Conservation (phyloP, 768 basidiomycete species). For the Hygrocybe coccinea region DNA sequence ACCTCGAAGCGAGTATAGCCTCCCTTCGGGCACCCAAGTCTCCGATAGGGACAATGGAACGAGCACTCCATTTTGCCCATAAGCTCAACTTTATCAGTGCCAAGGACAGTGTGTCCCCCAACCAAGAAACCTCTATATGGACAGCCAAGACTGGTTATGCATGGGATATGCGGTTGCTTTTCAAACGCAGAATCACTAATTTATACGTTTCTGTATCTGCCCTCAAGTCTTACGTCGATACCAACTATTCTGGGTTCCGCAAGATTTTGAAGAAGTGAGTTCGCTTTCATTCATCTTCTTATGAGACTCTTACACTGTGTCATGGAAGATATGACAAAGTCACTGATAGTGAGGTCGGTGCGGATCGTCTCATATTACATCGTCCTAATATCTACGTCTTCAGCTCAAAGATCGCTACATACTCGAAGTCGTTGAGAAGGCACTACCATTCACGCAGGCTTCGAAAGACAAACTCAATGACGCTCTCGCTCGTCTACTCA, state of each 20-base stretch:
- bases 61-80: constrained; percentile 41
- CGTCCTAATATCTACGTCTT: constrained; percentile 2
- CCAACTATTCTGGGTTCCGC: constrained; percentile 90
- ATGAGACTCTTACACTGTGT: constrained; percentile 6
- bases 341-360: constrained; percentile 57
- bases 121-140: constrained; percentile 57
- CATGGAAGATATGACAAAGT: constrained; percentile 84
- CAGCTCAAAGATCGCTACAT: constrained; percentile 78
- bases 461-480: constrained; percentile 61
- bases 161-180: constrained; percentile 74
- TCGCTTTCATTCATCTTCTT: not conserved
- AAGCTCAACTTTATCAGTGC: constrained; percentile 41
- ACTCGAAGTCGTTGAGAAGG: constrained; percentile 59
- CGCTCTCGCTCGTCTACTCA: constrained; percentile 54
- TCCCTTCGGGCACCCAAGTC: constrained; percentile 22
- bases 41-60: constrained; percentile 14
- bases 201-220: constrained; percentile 74
- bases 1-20: constrained; percentile 37
- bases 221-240: constrained; percentile 80
- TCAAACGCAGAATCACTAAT: constrained; percentile 83
- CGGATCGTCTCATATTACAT: not conserved
- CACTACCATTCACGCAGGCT: constrained; percentile 60
- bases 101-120: constrained; percentile 46
- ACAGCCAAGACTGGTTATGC: constrained; percentile 74
- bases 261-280: constrained; percentile 93